phyloP scores from a whole-genome alignment of 1,284 basidiomycete species.

The Albatrellus sp. region DNA sequence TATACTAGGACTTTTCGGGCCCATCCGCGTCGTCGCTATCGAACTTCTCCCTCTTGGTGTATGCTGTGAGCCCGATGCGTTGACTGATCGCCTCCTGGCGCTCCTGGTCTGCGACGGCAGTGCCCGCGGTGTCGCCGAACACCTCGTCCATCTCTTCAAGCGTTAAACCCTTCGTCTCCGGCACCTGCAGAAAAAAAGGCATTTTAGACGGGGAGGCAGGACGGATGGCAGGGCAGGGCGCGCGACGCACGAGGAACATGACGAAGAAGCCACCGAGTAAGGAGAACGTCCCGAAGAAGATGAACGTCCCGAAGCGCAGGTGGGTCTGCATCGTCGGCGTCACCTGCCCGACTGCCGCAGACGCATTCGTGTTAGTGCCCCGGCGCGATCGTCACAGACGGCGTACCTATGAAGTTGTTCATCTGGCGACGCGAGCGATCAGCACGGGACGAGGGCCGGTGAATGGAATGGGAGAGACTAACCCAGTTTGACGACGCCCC shows the following conservation, averaged over 20 bases:
- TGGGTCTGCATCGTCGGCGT: conserved; percentile 52
- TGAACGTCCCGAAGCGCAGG: conserved; percentile 50
- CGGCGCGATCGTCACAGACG: not conserved
- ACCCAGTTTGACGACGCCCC: conserved; percentile 64
- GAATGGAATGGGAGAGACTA: conserved; percentile 10
- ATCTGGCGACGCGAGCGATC: conserved; percentile 27
- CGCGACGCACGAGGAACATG: conserved; percentile 35
- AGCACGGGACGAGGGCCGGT: not conserved
- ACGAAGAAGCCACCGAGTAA: conserved; percentile 53
- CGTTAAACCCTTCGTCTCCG: conserved; percentile 56
- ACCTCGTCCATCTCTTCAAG: conserved; percentile 64
- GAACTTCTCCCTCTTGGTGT: conserved; percentile 9
- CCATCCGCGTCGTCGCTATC: conserved; percentile 1
- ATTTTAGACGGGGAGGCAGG: conserved; percentile 1
- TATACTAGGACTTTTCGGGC: not conserved
- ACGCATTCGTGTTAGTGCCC: not conserved
- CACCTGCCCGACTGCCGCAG: conserved; percentile 27
- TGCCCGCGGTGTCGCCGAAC: conserved; percentile 43
- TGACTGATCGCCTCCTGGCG: conserved; percentile 43
- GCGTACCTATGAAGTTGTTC: conserved; percentile 62
- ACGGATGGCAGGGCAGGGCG: conserved; percentile 12
- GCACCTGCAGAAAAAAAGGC: conserved; percentile 26
- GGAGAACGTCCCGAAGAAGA: conserved; percentile 59
- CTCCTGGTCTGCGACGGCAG: conserved; percentile 34
- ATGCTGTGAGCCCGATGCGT: conserved; percentile 38